Evolutionary conservation across 306 rosid species (phyloP).

Genomic region (Hippophae rhamnoides): DNA sequence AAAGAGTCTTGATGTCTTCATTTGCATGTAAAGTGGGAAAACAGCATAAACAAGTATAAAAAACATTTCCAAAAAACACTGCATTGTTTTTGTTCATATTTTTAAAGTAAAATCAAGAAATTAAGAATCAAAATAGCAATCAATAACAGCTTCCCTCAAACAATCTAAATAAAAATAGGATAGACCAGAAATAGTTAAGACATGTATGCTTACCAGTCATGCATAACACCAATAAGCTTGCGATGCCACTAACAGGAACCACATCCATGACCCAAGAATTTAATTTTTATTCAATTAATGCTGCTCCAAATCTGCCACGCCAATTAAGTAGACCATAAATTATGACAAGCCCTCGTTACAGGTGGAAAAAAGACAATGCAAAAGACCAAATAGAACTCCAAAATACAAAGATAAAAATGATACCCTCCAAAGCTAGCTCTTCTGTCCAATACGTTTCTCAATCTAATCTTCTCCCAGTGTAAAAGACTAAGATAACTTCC

Average conservation of each 20-base stretch:
- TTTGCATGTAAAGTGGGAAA: no score
- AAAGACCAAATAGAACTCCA: neutral
- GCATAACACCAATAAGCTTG: constrained; percentile 84
- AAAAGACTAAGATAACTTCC: constrained; percentile 46
- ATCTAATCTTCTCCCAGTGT: constrained; percentile 53
- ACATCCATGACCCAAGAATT: constrained; percentile 91
- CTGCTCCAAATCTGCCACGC: constrained; percentile 77
- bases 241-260: constrained; percentile 89
- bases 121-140: no score
- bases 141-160: no score
- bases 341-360: constrained; percentile 7
- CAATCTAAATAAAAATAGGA: no score
- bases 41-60: no score
- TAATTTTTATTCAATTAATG: constrained; percentile 45
- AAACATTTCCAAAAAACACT: no score
- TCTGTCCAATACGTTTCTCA: constrained; percentile 96
- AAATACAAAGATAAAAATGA: constrained; percentile 12
- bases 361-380: neutral
- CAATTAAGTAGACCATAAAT: constrained; percentile 20
- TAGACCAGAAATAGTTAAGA: no score
- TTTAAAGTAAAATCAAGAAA: no score
- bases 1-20: no score
- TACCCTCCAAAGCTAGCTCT: constrained; percentile 99
- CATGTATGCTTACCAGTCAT: constrained; percentile 62
- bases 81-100: no score